Evolutionary conservation across 768 basidiomycete genomes (phyloP).

Genomic region (Cystobasidium tubakii): DNA sequence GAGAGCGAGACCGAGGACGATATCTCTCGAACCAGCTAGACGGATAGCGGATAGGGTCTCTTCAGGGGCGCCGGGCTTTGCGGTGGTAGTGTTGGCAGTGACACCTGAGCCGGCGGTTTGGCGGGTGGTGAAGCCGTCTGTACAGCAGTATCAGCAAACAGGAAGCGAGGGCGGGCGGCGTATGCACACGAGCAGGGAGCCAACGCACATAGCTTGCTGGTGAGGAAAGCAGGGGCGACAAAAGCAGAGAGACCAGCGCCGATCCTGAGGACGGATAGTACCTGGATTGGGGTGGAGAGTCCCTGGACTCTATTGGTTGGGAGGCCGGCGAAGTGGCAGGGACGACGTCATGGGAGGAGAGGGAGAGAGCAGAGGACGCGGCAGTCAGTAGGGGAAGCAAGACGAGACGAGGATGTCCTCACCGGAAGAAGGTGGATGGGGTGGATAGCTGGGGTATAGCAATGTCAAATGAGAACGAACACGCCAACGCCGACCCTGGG

Average conservation of each 20-base stretch:
- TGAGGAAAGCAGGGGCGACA: conserved; percentile 29
- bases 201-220: conserved; percentile 27
- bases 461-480: conserved; percentile 9
- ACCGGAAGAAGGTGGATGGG: conserved; percentile 34
- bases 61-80: conserved; percentile 28
- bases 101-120: conserved; percentile 6
- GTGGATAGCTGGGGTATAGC: too few relatives aligned
- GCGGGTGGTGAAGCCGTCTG: conserved; percentile 35
- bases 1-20: conserved; percentile 36
- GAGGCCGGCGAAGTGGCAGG: too few relatives aligned
- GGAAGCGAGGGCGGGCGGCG: background rate
- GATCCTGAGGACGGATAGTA: conserved; percentile 29
- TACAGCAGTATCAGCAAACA: background rate
- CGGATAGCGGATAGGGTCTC: conserved; percentile 28
- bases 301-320: conserved; percentile 28
- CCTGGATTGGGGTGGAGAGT: conserved; percentile 22
- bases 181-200: too few relatives aligned
- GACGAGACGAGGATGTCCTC: too few relatives aligned
- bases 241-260: conserved; percentile 30
- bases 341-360: conserved; percentile 6
- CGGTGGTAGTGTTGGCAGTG: conserved; percentile 31
- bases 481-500: conserved; percentile 8
- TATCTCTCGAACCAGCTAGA: conserved; percentile 31
- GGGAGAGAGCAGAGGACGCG: background rate
- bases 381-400: background rate